Evolutionary conservation across 2,329 filamentous ascomycete species (phyloP).

Genomic region (Penicillium sp.): DNA sequence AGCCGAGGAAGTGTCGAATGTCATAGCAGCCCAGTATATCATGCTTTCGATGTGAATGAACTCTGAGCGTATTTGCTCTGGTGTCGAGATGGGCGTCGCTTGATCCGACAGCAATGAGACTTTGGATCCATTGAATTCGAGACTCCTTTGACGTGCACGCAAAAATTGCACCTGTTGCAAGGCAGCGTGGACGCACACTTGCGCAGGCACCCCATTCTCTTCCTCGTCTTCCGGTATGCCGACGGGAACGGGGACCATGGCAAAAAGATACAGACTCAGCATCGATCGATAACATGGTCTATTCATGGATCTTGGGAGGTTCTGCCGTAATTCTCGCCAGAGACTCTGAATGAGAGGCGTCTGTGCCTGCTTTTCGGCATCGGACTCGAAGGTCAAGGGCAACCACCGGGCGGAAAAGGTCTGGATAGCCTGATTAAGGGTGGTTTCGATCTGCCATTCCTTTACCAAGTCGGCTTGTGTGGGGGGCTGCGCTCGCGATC

Average conservation of each 20-base stretch:
- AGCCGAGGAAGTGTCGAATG: conserved; percentile 40
- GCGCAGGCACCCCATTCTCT: conserved; percentile 36
- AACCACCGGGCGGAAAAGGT: conserved; percentile 28
- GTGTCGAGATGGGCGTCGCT: conserved; percentile 17
- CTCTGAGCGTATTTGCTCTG: conserved; percentile 25
- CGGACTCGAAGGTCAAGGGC: conserved; percentile 12
- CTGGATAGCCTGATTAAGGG: conserved; percentile 20
- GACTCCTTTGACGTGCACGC: conserved; percentile 35
- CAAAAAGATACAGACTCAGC: conserved; percentile 38
- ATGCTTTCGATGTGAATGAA: conserved; percentile 38
- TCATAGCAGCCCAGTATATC: conserved; percentile 40
- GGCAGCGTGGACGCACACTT: conserved; percentile 38
- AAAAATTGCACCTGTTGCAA: conserved; percentile 39
- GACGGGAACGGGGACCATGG: conserved; percentile 37
- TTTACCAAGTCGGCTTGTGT: conserved; percentile 6
- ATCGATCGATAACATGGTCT: conserved; percentile 40
- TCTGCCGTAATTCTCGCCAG: conserved; percentile 35
- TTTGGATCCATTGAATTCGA: conserved; percentile 40
- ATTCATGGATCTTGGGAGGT: conserved; percentile 40
- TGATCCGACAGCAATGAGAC: conserved; percentile 25
- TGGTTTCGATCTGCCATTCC: conserved; percentile 22
- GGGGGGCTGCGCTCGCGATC: conserved; percentile 1
- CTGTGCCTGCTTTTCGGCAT: conserved; percentile 2
- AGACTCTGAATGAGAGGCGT: conserved; percentile 19
- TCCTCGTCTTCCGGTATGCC: conserved; percentile 41